Evolutionary conservation across 2,329 filamentous ascomycete species (phyloP).

Genomic region (Ophiobolus disseminans): DNA sequence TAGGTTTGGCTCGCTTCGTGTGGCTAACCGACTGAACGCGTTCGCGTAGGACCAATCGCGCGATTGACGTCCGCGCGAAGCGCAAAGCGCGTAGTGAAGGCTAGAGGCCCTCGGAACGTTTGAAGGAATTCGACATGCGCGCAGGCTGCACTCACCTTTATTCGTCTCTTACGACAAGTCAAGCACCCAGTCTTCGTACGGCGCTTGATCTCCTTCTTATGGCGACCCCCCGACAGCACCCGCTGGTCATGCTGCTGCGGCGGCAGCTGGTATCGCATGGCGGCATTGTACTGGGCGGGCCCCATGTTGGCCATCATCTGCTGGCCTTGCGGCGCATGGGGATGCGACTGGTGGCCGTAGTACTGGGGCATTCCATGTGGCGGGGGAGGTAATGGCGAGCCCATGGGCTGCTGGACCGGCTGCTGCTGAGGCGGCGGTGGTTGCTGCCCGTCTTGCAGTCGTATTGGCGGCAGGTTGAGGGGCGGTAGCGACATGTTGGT

Average conservation of each 20-base stretch:
- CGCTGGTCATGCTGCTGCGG: conserved; percentile 56
- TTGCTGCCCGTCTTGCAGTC: conserved; percentile 55
- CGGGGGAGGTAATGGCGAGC: conserved; percentile 61
- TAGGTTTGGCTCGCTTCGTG: conserved; percentile 45
- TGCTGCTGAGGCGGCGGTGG: conserved; percentile 37
- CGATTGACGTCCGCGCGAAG: conserved; percentile 27
- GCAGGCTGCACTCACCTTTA: conserved; percentile 64
- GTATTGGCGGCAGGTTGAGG: conserved; percentile 60
- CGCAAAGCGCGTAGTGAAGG: conserved; percentile 7
- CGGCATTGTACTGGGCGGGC: conserved; percentile 53
- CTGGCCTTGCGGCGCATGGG: conserved; percentile 52
- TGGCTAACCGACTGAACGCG: conserved; percentile 35
- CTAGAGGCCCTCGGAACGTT: background rate
- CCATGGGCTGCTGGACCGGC: conserved; percentile 53
- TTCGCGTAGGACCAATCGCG: conserved; percentile 34
- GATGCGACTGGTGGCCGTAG: conserved; percentile 53
- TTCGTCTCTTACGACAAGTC: conserved; percentile 66
- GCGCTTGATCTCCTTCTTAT: conserved; percentile 77
- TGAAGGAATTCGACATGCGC: conserved; percentile 9
- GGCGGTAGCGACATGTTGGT: conserved; percentile 54
- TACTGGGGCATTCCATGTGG: conserved; percentile 60
- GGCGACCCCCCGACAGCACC: conserved; percentile 67
- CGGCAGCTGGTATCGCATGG: conserved; percentile 64
- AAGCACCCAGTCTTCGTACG: conserved; percentile 76
- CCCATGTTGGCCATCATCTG: conserved; percentile 60